These are phyloP conservation scores for Colletotrichum tropicale DNA, from an alignment of 2,329 filamentous ascomycete genomes.

Conservation along the genomic window DNA sequence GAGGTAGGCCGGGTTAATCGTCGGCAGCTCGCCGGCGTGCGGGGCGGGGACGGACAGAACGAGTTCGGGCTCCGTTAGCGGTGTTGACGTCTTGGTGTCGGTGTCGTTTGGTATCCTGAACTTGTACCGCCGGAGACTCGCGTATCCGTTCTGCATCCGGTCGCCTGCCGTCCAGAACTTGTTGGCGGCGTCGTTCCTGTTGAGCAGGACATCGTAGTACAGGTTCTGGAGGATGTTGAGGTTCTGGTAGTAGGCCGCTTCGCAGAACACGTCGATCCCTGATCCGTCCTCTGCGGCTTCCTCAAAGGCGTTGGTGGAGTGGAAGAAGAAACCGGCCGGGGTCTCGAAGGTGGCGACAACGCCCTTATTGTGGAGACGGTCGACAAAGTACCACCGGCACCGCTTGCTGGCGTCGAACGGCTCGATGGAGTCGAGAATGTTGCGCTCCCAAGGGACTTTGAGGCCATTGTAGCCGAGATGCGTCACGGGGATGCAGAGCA, in stretches of 20 bases:
- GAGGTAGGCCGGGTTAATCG: conserved; percentile 63
- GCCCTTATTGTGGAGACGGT: conserved; percentile 65
- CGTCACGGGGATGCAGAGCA: conserved; percentile 75
- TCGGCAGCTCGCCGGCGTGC: conserved; percentile 67
- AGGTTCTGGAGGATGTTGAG: conserved; percentile 68
- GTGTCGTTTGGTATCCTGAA: conserved; percentile 38
- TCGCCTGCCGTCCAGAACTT: conserved; percentile 47
- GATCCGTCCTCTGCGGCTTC: conserved; percentile 45
- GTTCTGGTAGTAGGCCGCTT: conserved; percentile 68
- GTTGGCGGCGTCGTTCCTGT: conserved; percentile 50
- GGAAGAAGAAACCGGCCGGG: conserved; percentile 77
- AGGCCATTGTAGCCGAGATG: conserved; percentile 63
- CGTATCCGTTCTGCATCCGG: conserved; percentile 37
- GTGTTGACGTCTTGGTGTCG: conserved; percentile 1
- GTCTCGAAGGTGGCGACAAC: conserved; percentile 73
- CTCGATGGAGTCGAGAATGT: conserved; percentile 71
- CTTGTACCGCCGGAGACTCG: conserved; percentile 47
- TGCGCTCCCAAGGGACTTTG: conserved; percentile 67
- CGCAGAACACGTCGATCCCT: conserved; percentile 62
- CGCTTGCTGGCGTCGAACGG: conserved; percentile 61
- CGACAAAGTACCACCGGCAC: conserved; percentile 76
- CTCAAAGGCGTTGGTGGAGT: conserved; percentile 80
- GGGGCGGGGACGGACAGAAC: conserved; percentile 48
- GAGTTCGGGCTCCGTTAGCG: conserved; percentile 1
- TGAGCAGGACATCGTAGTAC: conserved; percentile 72